These are phyloP conservation scores for Zymoseptoria pseudotritici DNA, from an alignment of 2,329 filamentous ascomycete species.

Conservation along the genomic window DNA sequence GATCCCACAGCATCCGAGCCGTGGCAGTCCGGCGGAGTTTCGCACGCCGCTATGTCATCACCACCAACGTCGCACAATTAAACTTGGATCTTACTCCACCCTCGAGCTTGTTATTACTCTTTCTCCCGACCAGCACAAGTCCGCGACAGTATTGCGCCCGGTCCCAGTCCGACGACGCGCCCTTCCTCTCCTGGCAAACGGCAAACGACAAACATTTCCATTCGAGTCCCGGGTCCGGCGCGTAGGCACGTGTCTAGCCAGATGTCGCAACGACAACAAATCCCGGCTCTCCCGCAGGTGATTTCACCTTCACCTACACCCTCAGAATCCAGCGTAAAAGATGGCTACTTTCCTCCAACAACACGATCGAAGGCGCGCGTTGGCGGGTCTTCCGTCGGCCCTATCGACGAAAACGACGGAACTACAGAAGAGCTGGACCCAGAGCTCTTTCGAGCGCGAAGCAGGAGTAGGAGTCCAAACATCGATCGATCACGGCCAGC, in stretches of 20 bases:
- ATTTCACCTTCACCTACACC: slow-evolving; percentile 81
- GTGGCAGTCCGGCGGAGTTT: neutral
- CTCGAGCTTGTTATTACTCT: neutral
- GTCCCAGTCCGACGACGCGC: neutral
- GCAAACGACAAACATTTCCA: neutral
- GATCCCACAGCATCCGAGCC: neutral
- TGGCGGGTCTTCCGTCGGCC: slow-evolving; percentile 47
- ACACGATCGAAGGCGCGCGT: slow-evolving; percentile 69
- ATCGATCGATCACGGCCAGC: slow-evolving; percentile 23
- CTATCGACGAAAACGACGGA: slow-evolving; percentile 51
- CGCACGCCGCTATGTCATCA: neutral
- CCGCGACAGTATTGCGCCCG: neutral
- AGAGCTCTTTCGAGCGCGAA: slow-evolving; percentile 52
- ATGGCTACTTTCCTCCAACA: slow-evolving; percentile 64
- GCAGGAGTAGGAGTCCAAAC: slow-evolving; percentile 63
- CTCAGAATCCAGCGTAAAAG: slow-evolving; percentile 48
- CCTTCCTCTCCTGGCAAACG: neutral
- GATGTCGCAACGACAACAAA: slow-evolving; percentile 41
- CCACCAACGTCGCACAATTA: neutral
- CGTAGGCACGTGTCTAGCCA: slow-evolving; percentile 3
- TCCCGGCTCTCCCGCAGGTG: slow-evolving; percentile 76
- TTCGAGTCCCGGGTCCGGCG: neutral
- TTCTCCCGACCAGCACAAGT: neutral
- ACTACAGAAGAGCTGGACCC: slow-evolving; percentile 37
- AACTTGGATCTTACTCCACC: neutral